Evolutionary conservation across 331 rosid genomes (phyloP), one percentile per base, ranked within the genome.

Genomic region (Pyrus hybrid): DNA sequence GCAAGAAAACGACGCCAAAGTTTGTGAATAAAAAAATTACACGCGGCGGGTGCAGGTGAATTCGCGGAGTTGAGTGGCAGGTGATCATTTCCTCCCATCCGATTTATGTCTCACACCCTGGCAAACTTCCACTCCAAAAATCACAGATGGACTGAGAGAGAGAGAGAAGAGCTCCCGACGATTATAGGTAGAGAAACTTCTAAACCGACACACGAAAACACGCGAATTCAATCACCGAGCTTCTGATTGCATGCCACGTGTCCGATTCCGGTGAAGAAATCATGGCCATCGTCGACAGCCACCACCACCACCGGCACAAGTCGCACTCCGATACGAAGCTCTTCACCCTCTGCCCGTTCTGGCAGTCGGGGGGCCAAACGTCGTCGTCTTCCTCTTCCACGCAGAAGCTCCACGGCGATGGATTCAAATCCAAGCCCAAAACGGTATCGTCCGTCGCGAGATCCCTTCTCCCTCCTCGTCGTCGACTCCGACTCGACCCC

Each of bases 401-500:
- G 9, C 82, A 83, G 74, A 86, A 87, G 20, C 82, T 87, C 54
- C 80, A 70, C 25, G 73, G 58, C 79, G 81, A 76, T 22, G 80
- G 35, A 20, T 54, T 77, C 41, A 68, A 78, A 73, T 72, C 79
- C 28, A 91, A 53, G 68, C 62, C 93, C 78, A 90, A 58, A 84
- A 88, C 96, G 81, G 88, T 92, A 77, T 87, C 99, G 69, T 89
- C 93, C 20, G 93, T 91, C 18, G 97, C 96, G 18, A 89, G 95
- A 81, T 95, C 92, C 85, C 85, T 95, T 14, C 84, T 92, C 1
- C 97, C 96, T 70, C 92, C 96, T 0, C 92, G 96, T 12, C 97
- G 97, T n/a, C 84, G 96, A 28, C 96, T 95, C 73, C 88, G 96
- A 63, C 93, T 95, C 7, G 97, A 95, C 82, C 99, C 99, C 35